Percentiles rank a stretch among this genome's conserved stretches.
phyloP scores from a whole-genome alignment of 208 protist species.

The Leishmania aethiopica region DNA sequence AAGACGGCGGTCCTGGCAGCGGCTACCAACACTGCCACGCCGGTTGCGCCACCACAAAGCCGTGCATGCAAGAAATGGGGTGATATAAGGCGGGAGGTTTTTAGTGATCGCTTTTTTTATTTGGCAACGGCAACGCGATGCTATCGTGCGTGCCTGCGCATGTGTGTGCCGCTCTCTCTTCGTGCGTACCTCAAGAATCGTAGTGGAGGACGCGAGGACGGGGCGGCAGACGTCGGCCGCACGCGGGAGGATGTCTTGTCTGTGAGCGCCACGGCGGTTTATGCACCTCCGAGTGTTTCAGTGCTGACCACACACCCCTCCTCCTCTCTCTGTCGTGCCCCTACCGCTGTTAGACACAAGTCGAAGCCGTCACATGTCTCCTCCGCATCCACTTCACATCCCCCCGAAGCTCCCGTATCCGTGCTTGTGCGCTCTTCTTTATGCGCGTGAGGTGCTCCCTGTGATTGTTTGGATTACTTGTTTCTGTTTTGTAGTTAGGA shows the following conservation, averaged over 20 bases:
- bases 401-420: background rate
- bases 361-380: background rate
- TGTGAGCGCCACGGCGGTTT: background rate
- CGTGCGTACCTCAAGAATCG: background rate
- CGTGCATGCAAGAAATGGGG: background rate
- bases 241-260: background rate
- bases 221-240: background rate
- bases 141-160: background rate
- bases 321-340: background rate
- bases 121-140: background rate
- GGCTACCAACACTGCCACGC: background rate
- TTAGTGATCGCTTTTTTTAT: background rate
- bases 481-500: constrained; percentile 2
- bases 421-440: background rate
- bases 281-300: background rate
- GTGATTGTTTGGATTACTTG: background rate
- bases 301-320: background rate
- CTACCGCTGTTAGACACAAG: background rate
- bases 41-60: background rate
- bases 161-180: background rate
- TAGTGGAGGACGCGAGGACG: background rate
- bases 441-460: background rate
- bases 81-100: background rate
- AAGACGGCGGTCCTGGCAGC: background rate
- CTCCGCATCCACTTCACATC: background rate